Evolutionary conservation across 2,329 filamentous ascomycete genomes (phyloP).

Genomic region (Aspergillus terreus): DNA sequence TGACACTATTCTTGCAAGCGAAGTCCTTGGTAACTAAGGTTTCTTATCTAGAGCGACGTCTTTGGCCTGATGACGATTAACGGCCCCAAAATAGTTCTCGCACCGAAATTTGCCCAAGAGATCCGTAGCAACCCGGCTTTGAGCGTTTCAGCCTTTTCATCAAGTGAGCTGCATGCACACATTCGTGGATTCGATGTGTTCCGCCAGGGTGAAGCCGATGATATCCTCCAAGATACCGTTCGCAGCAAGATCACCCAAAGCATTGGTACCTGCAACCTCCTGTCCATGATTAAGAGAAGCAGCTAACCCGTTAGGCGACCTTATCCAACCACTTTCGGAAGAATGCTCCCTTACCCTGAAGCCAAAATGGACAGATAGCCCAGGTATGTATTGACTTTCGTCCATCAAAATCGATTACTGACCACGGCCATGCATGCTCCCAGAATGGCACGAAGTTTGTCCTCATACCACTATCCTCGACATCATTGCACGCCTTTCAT

Average conservation of each 20-base stretch:
- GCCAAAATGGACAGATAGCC: conserved; percentile 7
- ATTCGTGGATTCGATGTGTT: conserved; percentile 13
- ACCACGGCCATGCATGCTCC: no score
- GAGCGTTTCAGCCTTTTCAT: conserved; percentile 10
- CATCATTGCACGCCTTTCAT: conserved; percentile 7
- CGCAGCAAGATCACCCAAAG: conserved; percentile 16
- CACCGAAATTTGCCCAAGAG: conserved; percentile 15
- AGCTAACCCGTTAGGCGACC: conserved; percentile 1
- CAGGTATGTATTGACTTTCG: background rate
- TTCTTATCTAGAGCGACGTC: conserved; percentile 3
- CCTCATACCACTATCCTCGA: conserved; percentile 6
- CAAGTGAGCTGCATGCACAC: conserved; percentile 11
- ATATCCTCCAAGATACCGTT: conserved; percentile 15
- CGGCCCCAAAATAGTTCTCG: conserved; percentile 15
- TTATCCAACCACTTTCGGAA: conserved; percentile 4
- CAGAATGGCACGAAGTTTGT: conserved; percentile 11
- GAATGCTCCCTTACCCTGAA: conserved; percentile 3
- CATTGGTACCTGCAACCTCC: conserved; percentile 11
- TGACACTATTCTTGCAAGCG: no score
- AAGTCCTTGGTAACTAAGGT: no score
- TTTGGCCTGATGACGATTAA: conserved; percentile 17
- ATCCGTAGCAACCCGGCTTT: conserved; percentile 12
- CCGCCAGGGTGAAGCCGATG: conserved; percentile 4
- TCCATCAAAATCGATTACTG: background rate
- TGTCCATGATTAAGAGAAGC: background rate